phyloP scores from a whole-genome alignment of 192 early-diverging fungal species.

The Coemansia sp. region DNA sequence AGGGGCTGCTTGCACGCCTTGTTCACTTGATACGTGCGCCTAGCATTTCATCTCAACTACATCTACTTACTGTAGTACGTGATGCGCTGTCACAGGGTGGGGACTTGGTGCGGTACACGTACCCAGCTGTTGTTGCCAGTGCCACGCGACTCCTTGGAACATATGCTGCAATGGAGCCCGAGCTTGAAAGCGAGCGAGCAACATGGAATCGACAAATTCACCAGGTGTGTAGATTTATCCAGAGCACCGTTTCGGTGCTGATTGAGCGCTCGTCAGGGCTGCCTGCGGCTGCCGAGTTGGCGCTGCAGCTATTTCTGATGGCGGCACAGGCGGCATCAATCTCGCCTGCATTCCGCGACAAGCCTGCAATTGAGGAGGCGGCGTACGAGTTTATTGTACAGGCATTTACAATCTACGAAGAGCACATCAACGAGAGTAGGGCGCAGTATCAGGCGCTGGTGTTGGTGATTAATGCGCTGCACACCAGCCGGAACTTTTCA shows the following conservation, averaged over 20 bases:
- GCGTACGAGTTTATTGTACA: constrained; percentile 97
- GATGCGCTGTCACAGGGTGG: constrained; percentile 90
- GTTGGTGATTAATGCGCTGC: constrained; percentile 82
- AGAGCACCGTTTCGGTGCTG: constrained; percentile 77
- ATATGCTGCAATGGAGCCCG: constrained; percentile 46
- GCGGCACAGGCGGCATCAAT: constrained; percentile 81
- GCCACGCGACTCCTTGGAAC: constrained; percentile 46
- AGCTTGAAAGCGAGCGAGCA: constrained; percentile 17
- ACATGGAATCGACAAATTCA: constrained; percentile 67
- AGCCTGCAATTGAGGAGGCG: constrained; percentile 87
- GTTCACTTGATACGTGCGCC: constrained; percentile 71
- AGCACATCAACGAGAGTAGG: constrained; percentile 88
- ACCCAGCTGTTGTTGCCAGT: constrained; percentile 75
- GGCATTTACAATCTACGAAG: constrained; percentile 97
- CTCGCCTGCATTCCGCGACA: constrained; percentile 52
- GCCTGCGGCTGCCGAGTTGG: constrained; percentile 48
- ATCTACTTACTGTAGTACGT: constrained; percentile 76
- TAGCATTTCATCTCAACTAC: constrained; percentile 77
- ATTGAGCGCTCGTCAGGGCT: constrained; percentile 59
- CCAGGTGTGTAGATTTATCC: constrained; percentile 87
- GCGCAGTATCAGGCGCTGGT: constrained; percentile 89
- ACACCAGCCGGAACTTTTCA: constrained; percentile 77
- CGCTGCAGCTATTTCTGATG: constrained; percentile 81
- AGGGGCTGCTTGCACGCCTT: constrained; percentile 80
- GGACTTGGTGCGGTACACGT: constrained; percentile 86